Evolutionary conservation across 768 basidiomycete genomes (phyloP).

Genomic region (Strobilomyces confusus): DNA sequence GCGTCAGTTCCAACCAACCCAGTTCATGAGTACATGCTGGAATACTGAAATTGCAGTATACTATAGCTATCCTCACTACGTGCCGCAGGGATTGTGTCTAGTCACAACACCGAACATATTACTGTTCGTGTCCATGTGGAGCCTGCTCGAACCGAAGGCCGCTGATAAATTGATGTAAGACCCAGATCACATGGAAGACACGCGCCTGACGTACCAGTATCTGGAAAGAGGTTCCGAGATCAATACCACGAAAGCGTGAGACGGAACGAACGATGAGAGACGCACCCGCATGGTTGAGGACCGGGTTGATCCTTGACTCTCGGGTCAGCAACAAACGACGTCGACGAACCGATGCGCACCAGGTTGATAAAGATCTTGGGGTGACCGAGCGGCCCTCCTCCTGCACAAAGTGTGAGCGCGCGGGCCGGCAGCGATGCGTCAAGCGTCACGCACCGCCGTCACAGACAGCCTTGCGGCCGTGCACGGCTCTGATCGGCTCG

Average conservation of each 20-base stretch:
- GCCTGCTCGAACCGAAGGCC: slow-evolving; percentile 89
- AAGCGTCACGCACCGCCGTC: slow-evolving; percentile 77
- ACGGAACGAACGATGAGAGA: slow-evolving; percentile 18
- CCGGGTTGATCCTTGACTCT: slow-evolving; percentile 75
- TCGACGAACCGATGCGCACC: slow-evolving; percentile 42
- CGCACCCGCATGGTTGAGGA: slow-evolving; percentile 86
- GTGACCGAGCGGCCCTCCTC: slow-evolving; percentile 92
- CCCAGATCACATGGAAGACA: not conserved
- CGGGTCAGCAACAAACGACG: slow-evolving; percentile 7
- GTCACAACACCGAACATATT: not conserved
- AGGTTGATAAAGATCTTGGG: slow-evolving; percentile 97
- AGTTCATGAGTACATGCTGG: too few species aligned
- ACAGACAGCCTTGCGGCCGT: slow-evolving; percentile 83
- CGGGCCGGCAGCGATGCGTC: slow-evolving; percentile 1
- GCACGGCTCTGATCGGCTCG: slow-evolving; percentile 80
- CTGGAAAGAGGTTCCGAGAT: slow-evolving; percentile 26
- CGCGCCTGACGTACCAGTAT: slow-evolving; percentile 43
- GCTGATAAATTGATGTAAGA: slow-evolving; percentile 38
- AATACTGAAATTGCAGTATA: too few species aligned
- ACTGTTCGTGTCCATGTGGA: slow-evolving; percentile 55
- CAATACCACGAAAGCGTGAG: not conserved
- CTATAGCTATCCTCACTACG: too few species aligned
- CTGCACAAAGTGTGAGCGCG: slow-evolving; percentile 39
- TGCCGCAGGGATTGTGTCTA: too few species aligned
- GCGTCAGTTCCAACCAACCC: too few species aligned